Evolutionary conservation across 2,329 filamentous ascomycete genomes (phyloP), one percentile per base, ranked within the genome.

Genomic region (Microdochium paspali): DNA sequence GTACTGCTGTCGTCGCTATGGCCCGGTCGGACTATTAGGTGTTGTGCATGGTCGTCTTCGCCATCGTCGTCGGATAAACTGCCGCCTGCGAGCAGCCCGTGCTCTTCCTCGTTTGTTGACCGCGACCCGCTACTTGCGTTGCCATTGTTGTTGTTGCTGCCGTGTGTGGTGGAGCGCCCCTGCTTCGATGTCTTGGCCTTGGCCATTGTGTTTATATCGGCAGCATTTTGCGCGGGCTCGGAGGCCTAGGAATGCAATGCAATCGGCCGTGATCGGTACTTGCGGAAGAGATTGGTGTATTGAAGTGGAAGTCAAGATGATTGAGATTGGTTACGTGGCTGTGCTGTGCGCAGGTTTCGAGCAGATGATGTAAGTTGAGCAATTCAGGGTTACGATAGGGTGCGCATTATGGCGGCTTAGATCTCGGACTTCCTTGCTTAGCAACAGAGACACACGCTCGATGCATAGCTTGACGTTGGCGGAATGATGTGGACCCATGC

Each of bases 131-230:
- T 30, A 51, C 48, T 47, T 45, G 51, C 48, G 15, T 42, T 48
- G 50, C 46, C 42, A 39, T 47, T 45, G 49, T 42, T 49, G 43
- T 47, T 45, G 49, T 44, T 49, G 49, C 52, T 53, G 30, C 48
- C n/a, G 21, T 44, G 39, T n/a, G 32, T 21, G 9, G 20, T 23
- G 35, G 20, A 43, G 39, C 39, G 39, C 4, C 10, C 20, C 18
- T 23, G 39, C 23, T 25, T 44, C 35, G 74, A 83, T 59, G 77
- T 72, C 18, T 82, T 67, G 26, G 71, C 72, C 18, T 70, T 53
- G 43, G 80, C 66, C 50, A 74, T 72, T 49, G 67, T 70, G 42
- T 44, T 40, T 44, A 44, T 26, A 24, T 24, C 42, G 42, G 42
- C 12, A 13, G 42, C 42, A 44, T 44, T 26, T 44, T 44, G 23